Evolutionary conservation across 2,329 filamentous ascomycete species (phyloP), one percentile per base, ranked within the genome.

Genomic region (Venturia nashicola): DNA sequence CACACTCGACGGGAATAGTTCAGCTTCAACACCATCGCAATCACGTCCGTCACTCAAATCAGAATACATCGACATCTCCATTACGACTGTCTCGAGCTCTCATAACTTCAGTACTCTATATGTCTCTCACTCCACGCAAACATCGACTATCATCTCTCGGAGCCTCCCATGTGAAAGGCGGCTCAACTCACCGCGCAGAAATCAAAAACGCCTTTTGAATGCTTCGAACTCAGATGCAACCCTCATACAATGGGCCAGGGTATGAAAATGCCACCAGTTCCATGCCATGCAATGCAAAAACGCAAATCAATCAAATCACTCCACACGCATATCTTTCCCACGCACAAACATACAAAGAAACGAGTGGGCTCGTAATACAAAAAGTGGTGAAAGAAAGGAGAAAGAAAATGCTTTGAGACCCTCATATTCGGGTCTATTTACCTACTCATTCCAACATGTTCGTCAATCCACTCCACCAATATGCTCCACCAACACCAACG

Each of bases 251-350:
- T 39, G 36, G 36, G 51, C 14, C 51, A 57, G 51, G 51, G 51
- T 57, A 57, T 57, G 51, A 57, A 51, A 36, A 57, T 57, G 51
- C 51, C 27, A n/a, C 51, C 51, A 27, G 27, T 57, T n/a, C 51
- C 51, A 57, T 57, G 51, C 51, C 51, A 57, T 57, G 51, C 51
- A 57, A 57, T 57, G 51, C 51, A 57, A 57, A 57, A 36, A 57
- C 51, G 51, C 51, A 36, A 39, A 36, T 36, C 51, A 57, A 27
- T 51, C 27, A 27, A 27, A 27, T 27, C 27, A 27, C 27, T 27
- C 27, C 27, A 27, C 27, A 27, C 27, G 27, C 27, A 27, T 27
- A 27, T 27, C 46, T 2, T 20, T 14, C 46, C 46, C 46, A 51
- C 20, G 12, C 46, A 27, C 20, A 27, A 3, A n/a, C 32, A 48